A percentile compares a stretch with the other conserved stretches of the same genome.
phyloP scores from a whole-genome alignment of 371 early-diverging fungal genomes.

The Rhizomucor miehei region DNA sequence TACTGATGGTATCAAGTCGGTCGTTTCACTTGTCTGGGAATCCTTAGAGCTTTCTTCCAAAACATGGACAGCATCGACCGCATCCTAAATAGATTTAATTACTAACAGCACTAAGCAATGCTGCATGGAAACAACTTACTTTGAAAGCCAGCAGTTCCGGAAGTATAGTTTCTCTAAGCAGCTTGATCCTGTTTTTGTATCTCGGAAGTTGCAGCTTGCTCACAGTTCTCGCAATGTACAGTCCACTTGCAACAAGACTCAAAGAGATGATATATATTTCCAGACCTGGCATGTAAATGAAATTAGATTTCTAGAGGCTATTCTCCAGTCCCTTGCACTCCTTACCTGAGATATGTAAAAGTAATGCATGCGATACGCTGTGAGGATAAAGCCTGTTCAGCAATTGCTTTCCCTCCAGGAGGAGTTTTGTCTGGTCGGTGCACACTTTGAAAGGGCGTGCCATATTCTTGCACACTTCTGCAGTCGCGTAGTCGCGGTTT shows the following conservation, averaged over 20 bases:
- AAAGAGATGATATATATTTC: not conserved
- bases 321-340: not conserved
- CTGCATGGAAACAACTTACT: not conserved
- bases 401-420: constrained; percentile 3
- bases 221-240: not conserved
- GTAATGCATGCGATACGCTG: not conserved
- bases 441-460: not conserved
- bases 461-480: constrained; percentile 1
- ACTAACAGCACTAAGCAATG: not conserved
- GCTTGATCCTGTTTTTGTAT: not conserved
- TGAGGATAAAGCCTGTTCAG: not conserved
- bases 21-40: too few species aligned
- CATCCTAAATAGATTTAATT: not conserved
- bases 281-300: not conserved
- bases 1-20: too few species aligned
- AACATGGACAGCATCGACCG: not conserved
- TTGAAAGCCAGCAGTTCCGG: not conserved
- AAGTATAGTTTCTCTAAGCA: not conserved
- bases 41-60: not conserved
- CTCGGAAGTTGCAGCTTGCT: not conserved
- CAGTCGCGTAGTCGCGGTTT: constrained; percentile 1
- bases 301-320: not conserved
- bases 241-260: not conserved
- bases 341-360: not conserved
- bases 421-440: constrained; percentile 7